phyloP scores from a whole-genome alignment of 352 stramenopile genomes.

The Pythium chondricola region DNA sequence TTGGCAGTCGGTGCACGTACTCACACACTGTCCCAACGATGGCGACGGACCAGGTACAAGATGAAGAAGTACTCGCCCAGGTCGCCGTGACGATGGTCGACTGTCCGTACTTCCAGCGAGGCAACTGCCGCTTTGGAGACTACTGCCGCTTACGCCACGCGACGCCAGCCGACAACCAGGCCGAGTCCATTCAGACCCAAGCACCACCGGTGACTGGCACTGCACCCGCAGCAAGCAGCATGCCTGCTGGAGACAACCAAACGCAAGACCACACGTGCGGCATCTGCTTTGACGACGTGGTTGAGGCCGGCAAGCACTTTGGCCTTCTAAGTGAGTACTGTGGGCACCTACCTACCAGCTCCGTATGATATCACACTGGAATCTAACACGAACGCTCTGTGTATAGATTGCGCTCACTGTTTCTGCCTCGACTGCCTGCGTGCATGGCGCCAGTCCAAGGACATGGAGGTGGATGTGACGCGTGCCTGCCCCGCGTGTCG shows the following conservation, averaged over 20 bases:
- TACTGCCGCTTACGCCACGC: constrained; percentile 55
- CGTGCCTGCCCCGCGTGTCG: constrained; percentile 61
- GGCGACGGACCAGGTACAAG: neutral
- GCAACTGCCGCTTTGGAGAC: constrained; percentile 72
- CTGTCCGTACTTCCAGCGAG: constrained; percentile 67
- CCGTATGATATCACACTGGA: no score
- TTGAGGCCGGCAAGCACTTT: constrained; percentile 72
- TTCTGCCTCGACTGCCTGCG: constrained; percentile 74
- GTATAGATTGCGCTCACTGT: constrained; percentile 58
- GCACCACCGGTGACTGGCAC: no score
- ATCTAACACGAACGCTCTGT: no score
- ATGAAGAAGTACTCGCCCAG: constrained; percentile 29
- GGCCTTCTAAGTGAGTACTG: constrained; percentile 52
- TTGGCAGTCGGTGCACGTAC: constrained; percentile 67
- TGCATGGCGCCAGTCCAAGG: constrained; percentile 64
- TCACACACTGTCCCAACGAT: constrained; percentile 49
- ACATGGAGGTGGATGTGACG: constrained; percentile 66
- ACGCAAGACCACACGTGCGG: constrained; percentile 58
- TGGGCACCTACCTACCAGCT: no score
- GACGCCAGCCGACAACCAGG: constrained; percentile 1
- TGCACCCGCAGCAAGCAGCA: neutral
- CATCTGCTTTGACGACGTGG: constrained; percentile 82
- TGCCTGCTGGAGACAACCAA: constrained; percentile 9
- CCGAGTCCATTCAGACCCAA: no score
- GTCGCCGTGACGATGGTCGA: constrained; percentile 57